A percentile compares a stretch with the other conserved stretches of the same genome.
Evolutionary conservation across 139 green algal species (phyloP).

Genomic region (Micractinium sp.): DNA sequence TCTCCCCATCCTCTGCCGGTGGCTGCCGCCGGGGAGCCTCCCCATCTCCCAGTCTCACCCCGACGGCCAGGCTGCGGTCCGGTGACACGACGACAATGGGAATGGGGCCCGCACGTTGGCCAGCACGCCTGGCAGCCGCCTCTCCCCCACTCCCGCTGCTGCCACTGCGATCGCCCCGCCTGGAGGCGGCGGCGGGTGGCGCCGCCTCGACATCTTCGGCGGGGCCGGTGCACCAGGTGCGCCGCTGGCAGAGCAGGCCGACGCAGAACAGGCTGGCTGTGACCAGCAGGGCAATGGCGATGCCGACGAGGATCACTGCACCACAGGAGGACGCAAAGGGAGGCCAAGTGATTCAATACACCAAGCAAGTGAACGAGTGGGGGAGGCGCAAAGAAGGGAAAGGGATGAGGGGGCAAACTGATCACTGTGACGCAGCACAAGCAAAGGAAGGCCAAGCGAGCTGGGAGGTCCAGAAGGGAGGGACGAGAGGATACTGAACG

Average conservation of each 20-base stretch:
- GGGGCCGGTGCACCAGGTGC: not conserved
- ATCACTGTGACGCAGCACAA: too few species aligned
- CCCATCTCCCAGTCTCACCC: not conserved
- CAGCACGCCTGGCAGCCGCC: not conserved
- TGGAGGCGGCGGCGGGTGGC: not conserved
- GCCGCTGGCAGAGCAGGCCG: not conserved
- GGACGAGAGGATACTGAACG: too few species aligned
- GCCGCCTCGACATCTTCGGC: not conserved
- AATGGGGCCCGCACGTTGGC: not conserved
- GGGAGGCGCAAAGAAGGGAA: not conserved
- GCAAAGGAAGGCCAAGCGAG: too few species aligned
- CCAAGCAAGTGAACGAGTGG: not conserved
- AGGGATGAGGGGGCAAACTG: not conserved
- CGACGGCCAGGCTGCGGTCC: not conserved
- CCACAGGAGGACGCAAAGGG: too few species aligned
- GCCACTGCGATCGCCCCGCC: too few species aligned
- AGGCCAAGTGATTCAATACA: too few species aligned
- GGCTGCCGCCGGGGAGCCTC: too few species aligned
- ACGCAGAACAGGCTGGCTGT: not conserved
- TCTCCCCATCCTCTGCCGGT: too few species aligned
- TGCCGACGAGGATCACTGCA: not conserved
- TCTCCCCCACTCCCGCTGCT: not conserved
- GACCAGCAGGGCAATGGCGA: not conserved
- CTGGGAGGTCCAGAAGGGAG: too few species aligned
- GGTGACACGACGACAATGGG: not conserved